Evolutionary conservation across 768 basidiomycete species (phyloP), one percentile per base, ranked within the genome.

Genomic region (Dentipellis sp.): DNA sequence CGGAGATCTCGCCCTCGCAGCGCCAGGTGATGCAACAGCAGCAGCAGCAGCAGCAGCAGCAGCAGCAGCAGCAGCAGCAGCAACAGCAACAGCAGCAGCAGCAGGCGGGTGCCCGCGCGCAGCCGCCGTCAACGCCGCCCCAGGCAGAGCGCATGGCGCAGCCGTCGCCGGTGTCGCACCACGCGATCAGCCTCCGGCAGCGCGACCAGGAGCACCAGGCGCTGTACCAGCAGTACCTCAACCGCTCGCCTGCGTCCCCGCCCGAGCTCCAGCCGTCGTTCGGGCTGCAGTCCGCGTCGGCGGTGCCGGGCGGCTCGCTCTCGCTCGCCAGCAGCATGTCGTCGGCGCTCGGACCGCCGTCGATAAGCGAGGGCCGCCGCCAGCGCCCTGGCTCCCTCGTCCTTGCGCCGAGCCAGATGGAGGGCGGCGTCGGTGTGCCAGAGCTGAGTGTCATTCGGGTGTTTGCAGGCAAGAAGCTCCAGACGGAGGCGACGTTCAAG

Each of bases 401-500:
- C 34, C 73, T 91, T 12, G 78, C 84, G 3, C 75, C 81, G 11
- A 71, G 78, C 38, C 68, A 80, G 22, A 72, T 79, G 64, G 83
- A 88, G 63, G 83, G 78, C 7, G 81, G 81, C 2, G 72, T 78
- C 0, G 75, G 75, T 7, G 81, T 89, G 3, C 91, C 89, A 0
- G 86, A 94, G 54, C 79, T 99, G 55, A 97, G 88, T 63, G 97
- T 99, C 59, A 86, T 99, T 52, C 89, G 97, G 22, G 84, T 99
- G 39, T 99, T 99, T 66, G 94, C 95, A 0, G 97, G 95, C 29
- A 83, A 87, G 61, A 79, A 91, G 61, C 67, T 98, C 60, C 85
- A 93, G 67, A 91, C 93, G 0, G 94, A 98, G 63, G 92, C 94
- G 2, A 97, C 95, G 5, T 99, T 99, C 79, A 98, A 98, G 75